These are phyloP conservation scores for Xylariaceae sp. DNA, from an alignment of 2,329 filamentous ascomycete genomes.

Conservation along the genomic window DNA sequence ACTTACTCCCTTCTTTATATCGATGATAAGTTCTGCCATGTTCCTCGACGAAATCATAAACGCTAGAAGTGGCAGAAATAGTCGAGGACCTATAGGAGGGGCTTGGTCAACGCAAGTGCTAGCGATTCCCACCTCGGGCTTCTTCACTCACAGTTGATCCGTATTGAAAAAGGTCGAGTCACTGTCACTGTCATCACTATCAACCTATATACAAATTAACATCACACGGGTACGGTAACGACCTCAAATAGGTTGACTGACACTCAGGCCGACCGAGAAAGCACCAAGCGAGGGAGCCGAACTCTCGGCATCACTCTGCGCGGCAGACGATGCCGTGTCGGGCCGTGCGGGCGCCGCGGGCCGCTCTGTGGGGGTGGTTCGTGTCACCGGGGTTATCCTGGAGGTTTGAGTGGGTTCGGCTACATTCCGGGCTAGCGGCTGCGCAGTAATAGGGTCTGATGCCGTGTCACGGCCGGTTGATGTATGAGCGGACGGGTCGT, in stretches of 20 bases:
- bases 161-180: conserved; percentile 10
- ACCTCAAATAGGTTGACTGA: background rate
- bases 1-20: conserved; percentile 33
- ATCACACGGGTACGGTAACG: background rate
- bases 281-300: conserved; percentile 13
- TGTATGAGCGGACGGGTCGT: too few relatives aligned
- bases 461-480: too few relatives aligned
- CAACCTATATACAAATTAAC: conserved; percentile 4
- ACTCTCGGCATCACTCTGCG: background rate
- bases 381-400: too few relatives aligned
- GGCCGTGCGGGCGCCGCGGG: too few relatives aligned
- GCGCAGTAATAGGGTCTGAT: too few relatives aligned
- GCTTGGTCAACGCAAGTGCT: background rate
- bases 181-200: conserved; percentile 7
- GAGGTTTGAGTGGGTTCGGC: too few relatives aligned
- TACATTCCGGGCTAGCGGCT: too few relatives aligned
- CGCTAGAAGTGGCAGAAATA: conserved; percentile 27
- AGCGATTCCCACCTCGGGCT: background rate
- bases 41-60: conserved; percentile 31
- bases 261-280: conserved; percentile 19
- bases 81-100: conserved; percentile 20
- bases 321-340: too few relatives aligned
- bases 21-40: conserved; percentile 31
- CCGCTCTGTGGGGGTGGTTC: too few relatives aligned
- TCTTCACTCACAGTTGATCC: conserved; percentile 11